phyloP scores from a whole-genome alignment of 1,139 yeast genomes.

The Suhomyces maxii region DNA sequence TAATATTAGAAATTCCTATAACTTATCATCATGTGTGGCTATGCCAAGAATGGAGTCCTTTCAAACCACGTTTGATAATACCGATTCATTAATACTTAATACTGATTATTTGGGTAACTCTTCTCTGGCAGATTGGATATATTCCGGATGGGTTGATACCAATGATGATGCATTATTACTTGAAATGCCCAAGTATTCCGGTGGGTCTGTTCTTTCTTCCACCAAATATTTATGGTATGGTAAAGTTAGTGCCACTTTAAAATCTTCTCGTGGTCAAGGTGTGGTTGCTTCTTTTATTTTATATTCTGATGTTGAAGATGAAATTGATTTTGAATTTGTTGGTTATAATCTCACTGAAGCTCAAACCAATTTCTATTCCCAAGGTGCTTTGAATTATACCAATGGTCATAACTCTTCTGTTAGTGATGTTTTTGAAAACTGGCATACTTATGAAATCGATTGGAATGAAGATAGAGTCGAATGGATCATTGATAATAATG shows the following conservation, averaged over 20 bases:
- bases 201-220: slow-evolving; percentile 82
- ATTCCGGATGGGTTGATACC: slow-evolving; percentile 65
- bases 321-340: slow-evolving; percentile 83
- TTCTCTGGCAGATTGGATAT: slow-evolving; percentile 67
- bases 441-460: slow-evolving; percentile 77
- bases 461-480: slow-evolving; percentile 74
- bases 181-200: slow-evolving; percentile 78
- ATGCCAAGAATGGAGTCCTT: slow-evolving; percentile 44
- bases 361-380: slow-evolving; percentile 77
- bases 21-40: slow-evolving; percentile 67
- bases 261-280: slow-evolving; percentile 75
- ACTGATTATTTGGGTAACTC: slow-evolving; percentile 69
- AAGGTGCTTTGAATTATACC: slow-evolving; percentile 69
- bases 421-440: slow-evolving; percentile 59
- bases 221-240: slow-evolving; percentile 88
- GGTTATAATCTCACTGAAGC: slow-evolving; percentile 68
- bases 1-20: slow-evolving; percentile 65
- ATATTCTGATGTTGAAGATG: slow-evolving; percentile 85
- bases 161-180: slow-evolving; percentile 55
- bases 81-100: slow-evolving; percentile 31
- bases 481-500: slow-evolving; percentile 75
- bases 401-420: slow-evolving; percentile 52
- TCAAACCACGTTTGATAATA: slow-evolving; percentile 37
- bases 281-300: slow-evolving; percentile 85
- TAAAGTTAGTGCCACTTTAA: slow-evolving; percentile 64